Conservation (phyloP, 2,329 filamentous ascomycete species). For the Trichoderma sp. region DNA sequence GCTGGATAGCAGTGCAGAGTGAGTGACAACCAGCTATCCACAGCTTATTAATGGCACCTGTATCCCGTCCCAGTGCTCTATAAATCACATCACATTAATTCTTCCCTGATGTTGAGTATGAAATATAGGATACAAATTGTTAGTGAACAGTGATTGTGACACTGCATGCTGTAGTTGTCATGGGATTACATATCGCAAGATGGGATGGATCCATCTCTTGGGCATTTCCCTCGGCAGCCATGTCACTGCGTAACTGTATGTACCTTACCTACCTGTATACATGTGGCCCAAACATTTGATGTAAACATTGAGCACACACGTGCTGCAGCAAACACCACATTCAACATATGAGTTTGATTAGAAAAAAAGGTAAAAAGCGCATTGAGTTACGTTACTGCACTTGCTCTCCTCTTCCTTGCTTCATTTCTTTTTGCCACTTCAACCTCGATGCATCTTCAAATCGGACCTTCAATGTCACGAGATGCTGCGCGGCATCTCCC, state of each 20-base stretch:
- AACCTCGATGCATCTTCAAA: not conserved
- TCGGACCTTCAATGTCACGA: not conserved
- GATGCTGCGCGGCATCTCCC: constrained; percentile 4
- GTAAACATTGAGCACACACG: not conserved
- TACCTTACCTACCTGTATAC: not conserved
- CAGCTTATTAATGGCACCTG: not conserved
- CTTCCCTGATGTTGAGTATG: not conserved
- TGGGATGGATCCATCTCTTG: not conserved
- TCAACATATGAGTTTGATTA: not conserved
- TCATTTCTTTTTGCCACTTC: not conserved
- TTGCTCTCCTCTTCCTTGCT: not conserved
- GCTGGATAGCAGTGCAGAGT: not conserved
- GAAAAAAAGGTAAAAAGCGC: not conserved
- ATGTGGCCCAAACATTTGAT: not conserved
- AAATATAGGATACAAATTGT: not conserved
- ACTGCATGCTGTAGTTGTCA: not conserved
- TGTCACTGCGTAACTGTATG: no score
- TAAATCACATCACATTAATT: not conserved
- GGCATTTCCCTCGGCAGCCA: not conserved
- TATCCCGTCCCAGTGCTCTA: not conserved
- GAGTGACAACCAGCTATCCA: not conserved
- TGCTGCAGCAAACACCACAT: not conserved
- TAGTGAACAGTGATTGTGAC: not conserved
- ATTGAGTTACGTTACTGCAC: not conserved
- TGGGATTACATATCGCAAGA: not conserved